These are phyloP conservation scores for Calocera cornea DNA, from an alignment of 768 basidiomycete species.

Conservation along the genomic window DNA sequence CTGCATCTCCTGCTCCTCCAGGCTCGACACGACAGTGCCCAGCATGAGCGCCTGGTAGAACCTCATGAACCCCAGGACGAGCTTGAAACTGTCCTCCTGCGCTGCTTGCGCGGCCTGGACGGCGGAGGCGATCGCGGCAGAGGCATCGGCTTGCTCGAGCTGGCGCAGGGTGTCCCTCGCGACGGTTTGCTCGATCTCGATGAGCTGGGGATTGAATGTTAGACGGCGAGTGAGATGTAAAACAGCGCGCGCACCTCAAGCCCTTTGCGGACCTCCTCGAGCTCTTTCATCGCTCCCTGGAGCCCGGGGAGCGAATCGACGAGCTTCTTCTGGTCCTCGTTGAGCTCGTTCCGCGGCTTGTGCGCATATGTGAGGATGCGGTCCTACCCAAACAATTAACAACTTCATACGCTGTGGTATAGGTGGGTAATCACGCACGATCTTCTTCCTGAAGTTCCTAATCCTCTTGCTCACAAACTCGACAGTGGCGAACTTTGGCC, in stretches of 20 bases:
- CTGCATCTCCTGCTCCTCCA: neutral
- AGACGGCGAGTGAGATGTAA: neutral
- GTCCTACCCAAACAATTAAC: slow-evolving; percentile 31
- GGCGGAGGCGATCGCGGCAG: neutral
- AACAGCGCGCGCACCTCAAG: slow-evolving; percentile 59
- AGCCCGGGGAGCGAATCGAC: slow-evolving; percentile 59
- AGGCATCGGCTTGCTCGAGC: neutral
- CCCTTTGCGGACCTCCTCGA: slow-evolving; percentile 70
- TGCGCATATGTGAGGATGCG: slow-evolving; percentile 60
- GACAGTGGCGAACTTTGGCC: neutral
- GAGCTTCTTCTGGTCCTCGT: slow-evolving; percentile 73
- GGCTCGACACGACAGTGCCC: neutral
- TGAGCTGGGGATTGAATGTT: neutral
- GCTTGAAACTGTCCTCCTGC: neutral
- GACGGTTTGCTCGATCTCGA: slow-evolving; percentile 15
- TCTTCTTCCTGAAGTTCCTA: neutral
- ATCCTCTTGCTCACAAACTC: slow-evolving; percentile 3
- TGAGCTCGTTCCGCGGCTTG: slow-evolving; percentile 55
- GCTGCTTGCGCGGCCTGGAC: neutral
- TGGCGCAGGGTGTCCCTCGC: neutral
- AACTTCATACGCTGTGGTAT: neutral
- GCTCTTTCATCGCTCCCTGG: slow-evolving; percentile 67
- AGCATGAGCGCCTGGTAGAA: neutral
- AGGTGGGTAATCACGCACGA: neutral
- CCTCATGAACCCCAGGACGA: neutral